phyloP scores from a whole-genome alignment of 2,329 filamentous ascomycete genomes.

The Fusarium redolens region DNA sequence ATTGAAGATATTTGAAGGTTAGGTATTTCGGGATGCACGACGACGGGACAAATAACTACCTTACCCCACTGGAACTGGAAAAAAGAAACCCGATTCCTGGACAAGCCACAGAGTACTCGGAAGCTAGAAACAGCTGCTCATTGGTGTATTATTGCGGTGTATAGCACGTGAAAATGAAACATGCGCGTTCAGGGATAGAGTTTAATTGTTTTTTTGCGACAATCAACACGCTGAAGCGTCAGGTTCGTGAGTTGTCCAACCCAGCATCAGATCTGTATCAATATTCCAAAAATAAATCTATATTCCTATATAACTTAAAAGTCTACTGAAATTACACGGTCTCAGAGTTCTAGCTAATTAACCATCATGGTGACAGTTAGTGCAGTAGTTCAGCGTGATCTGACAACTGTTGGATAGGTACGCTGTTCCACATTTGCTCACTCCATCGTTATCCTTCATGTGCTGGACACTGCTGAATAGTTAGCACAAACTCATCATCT shows the following conservation, averaged over 20 bases:
- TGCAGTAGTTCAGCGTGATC: constrained; percentile 30
- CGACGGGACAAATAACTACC: no score
- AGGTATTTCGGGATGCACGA: no score
- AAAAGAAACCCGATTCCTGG: background rate
- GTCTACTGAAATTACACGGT: background rate
- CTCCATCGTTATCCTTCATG: constrained; percentile 28
- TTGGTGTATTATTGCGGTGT: background rate
- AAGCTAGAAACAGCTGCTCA: background rate
- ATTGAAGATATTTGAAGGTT: no score
- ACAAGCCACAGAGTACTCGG: background rate
- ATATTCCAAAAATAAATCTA: background rate
- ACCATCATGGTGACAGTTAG: constrained; percentile 19
- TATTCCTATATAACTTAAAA: background rate
- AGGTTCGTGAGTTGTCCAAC: background rate
- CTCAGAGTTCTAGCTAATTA: background rate
- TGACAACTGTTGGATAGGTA: constrained; percentile 30
- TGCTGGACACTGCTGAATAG: background rate
- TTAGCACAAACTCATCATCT: background rate
- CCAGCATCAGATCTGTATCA: background rate
- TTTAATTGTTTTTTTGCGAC: background rate
- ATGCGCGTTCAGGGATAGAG: background rate
- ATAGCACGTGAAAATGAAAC: background rate
- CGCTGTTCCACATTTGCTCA: constrained; percentile 26
- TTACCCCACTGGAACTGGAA: background rate
- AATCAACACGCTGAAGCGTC: background rate